Percentiles rank a stretch among this genome's conserved stretches.
phyloP scores from a whole-genome alignment of 1,284 basidiomycete species.

The Hemileia vastatrix region DNA sequence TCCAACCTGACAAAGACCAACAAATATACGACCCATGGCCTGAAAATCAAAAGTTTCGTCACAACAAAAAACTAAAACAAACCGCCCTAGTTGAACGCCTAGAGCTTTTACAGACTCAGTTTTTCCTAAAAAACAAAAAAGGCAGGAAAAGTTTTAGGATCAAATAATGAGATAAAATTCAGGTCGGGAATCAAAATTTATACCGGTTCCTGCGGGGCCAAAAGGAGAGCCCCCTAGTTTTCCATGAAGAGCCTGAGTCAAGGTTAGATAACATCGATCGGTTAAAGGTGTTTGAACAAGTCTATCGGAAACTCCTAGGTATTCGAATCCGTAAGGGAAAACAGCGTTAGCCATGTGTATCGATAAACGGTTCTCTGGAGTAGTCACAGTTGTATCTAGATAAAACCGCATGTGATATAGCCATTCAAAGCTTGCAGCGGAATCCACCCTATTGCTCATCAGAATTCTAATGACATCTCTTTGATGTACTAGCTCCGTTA shows the following conservation, averaged over 20 bases:
- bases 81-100: conserved; percentile 91
- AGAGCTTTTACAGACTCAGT: conserved; percentile 99
- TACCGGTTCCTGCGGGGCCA: conserved; percentile 93
- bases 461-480: conserved; percentile 82
- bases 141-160: conserved; percentile 18
- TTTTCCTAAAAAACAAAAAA: conserved; percentile 56
- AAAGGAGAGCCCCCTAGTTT: conserved; percentile 96
- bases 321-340: conserved; percentile 98
- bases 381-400: conserved; percentile 59
- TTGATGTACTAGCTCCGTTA: conserved; percentile 97
- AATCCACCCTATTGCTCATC: conserved; percentile 57
- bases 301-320: conserved; percentile 89
- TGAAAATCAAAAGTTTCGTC: conserved; percentile 99
- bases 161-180: neutral
- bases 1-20: conserved; percentile 96
- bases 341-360: conserved; percentile 82
- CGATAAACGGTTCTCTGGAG: conserved; percentile 64
- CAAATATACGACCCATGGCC: conserved; percentile 98
- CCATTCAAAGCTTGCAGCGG: conserved; percentile 75
- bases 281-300: conserved; percentile 97
- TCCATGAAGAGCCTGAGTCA: conserved; percentile 89
- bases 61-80: conserved; percentile 98
- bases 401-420: conserved; percentile 99
- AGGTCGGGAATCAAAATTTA: conserved; percentile 25
- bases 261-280: conserved; percentile 90